Evolutionary conservation across 805 yeast species (phyloP).

Genomic region (Wickerhamomyces rabaulensis): DNA sequence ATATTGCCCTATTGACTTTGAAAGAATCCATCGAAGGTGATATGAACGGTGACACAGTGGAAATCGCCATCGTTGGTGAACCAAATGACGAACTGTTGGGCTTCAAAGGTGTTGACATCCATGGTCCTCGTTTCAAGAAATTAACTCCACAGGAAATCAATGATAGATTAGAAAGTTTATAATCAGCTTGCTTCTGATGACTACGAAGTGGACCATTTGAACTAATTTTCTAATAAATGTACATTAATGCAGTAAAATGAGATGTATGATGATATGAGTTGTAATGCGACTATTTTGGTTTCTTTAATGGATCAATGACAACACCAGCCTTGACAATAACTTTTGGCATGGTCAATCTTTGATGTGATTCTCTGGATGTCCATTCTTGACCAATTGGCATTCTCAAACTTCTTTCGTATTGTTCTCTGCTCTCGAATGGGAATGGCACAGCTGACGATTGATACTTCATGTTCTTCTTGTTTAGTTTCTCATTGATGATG

Average conservation of each 20-base stretch:
- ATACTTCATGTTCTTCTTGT: conserved; percentile 81
- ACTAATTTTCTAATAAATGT: background rate
- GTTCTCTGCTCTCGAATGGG: conserved; percentile 90
- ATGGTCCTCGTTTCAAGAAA: conserved; percentile 87
- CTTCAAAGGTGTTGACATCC: conserved; percentile 73
- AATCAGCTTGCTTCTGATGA: conserved; percentile 18
- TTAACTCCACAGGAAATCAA: conserved; percentile 87
- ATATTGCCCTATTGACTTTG: conserved; percentile 87
- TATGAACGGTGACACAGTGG: conserved; percentile 93
- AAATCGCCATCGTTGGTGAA: conserved; percentile 80
- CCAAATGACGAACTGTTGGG: conserved; percentile 81
- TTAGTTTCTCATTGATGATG: conserved; percentile 81
- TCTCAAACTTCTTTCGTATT: conserved; percentile 87
- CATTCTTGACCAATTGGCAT: conserved; percentile 98
- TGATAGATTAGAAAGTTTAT: conserved; percentile 91
- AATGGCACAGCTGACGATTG: conserved; percentile 89
- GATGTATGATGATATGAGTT: background rate
- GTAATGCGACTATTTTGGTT: conserved; percentile 46
- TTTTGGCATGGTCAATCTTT: conserved; percentile 83
- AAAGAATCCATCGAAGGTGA: conserved; percentile 98
- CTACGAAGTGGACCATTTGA: background rate
- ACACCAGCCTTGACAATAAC: conserved; percentile 82
- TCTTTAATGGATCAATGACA: conserved; percentile 86
- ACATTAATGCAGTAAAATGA: background rate
- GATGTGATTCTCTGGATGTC: conserved; percentile 85